Base-by-base conservation (phyloP, 306 rosid genomes). In the Astragalus membranaceus region DNA sequence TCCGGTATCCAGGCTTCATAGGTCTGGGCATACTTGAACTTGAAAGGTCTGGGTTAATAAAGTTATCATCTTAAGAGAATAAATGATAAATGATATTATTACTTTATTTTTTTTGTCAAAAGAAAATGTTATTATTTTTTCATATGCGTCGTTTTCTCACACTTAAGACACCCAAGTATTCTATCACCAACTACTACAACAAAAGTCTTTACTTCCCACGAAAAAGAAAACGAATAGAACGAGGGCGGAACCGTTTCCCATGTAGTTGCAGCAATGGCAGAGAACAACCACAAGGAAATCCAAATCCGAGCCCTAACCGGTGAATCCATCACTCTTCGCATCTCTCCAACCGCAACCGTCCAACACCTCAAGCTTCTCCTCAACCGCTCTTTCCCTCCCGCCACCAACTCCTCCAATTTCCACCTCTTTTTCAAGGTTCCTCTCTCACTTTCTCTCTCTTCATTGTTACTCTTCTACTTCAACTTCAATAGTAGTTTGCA, bases 351-450 rank as follows among this genome's bases (percentile, higher is more conserved):
- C 66, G 29, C 41, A 14, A 83, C 94, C 77, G 62, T 90, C 42
- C 75, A 77, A 16, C 75, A 78, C 75, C 89, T 94, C 78, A 90
- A 88, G 83, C 86, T 84, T 55, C 81, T 87, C 7, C 96, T 94
- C 82, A 32, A 43, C 56, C 89, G 39, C 14, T 74, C 72, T 2
- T 90, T 94, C 81, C 75, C 87, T 42, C 83, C 89, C 16, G 92
- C 89, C 79, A 63, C 82, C 33, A 53, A 23, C 48, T 81, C 82
- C 78, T 84, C 90, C 78, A 81, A 81, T 82, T 94, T 94, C 61
- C 97, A 94, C 80, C 89, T 87, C n/a, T 94, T 88, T 46, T 84
- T 77, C 76, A 85, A 85, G 98, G 97, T 46, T 83, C 67, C 30
- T 0, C 51, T 0, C 49, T 1, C 54, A 8, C 41, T 30, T 54